A percentile compares a stretch with the other conserved stretches of the same genome.
Conservation (phyloP, 345 rosid species). For the Turritis glabra region DNA sequence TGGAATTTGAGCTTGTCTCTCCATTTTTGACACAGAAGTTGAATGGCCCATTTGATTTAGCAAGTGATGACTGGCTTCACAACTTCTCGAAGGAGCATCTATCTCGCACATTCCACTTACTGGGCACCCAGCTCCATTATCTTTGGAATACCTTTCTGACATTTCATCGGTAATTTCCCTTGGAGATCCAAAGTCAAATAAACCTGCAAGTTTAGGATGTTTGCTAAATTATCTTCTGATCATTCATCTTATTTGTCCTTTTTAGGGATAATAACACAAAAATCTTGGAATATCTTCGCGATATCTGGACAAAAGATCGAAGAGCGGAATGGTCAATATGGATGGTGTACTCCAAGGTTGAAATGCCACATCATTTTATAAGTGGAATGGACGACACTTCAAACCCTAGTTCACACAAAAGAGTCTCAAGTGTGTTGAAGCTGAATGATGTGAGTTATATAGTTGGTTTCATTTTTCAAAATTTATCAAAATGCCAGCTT, state of each 20-base stretch:
- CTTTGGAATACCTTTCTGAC: conserved; percentile 79
- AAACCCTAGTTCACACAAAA: conserved; percentile 55
- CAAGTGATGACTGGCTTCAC: conserved; percentile 46
- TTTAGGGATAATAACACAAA: conserved; percentile 63
- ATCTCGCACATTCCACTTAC: conserved; percentile 53
- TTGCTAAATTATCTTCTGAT: not conserved
- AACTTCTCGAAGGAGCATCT: conserved; percentile 57
- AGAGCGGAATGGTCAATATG: conserved; percentile 98
- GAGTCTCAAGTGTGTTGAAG: conserved; percentile 67
- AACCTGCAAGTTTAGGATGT: not conserved
- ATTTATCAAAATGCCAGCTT: not conserved
- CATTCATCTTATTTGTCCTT: conserved; percentile 25
- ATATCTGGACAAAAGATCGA: conserved; percentile 80
- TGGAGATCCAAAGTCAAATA: conserved; percentile 9
- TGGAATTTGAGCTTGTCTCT: conserved; percentile 24
- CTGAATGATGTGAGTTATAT: conserved; percentile 58
- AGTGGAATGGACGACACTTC: conserved; percentile 69
- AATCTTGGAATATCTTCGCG: conserved; percentile 66
- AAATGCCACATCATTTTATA: conserved; percentile 95
- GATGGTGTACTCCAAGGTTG: conserved; percentile 97
- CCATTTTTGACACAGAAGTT: conserved; percentile 49
- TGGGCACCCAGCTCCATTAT: conserved; percentile 67
- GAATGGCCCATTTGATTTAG: conserved; percentile 42
- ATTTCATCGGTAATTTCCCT: conserved; percentile 77
- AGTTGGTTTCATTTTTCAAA: conserved; percentile 2